phyloP scores from a whole-genome alignment of 2,329 filamentous ascomycete genomes.

The Ophiostoma novo-ulmi region DNA sequence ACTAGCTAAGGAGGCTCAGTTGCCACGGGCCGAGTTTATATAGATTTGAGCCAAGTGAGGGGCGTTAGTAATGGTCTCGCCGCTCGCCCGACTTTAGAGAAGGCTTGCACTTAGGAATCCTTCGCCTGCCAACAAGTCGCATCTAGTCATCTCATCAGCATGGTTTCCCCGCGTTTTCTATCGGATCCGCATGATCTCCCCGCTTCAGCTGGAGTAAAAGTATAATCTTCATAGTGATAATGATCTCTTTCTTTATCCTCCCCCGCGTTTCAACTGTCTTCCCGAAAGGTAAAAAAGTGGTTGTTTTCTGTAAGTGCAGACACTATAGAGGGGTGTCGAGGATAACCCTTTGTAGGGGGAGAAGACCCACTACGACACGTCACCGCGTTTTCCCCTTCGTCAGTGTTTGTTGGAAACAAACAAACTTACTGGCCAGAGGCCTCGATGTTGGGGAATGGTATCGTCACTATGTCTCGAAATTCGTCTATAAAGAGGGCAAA shows the following conservation, averaged over 20 bases:
- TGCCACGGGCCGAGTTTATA: slow-evolving; percentile 12
- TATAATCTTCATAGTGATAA: not conserved
- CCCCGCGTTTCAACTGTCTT: not conserved
- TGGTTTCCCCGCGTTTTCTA: slow-evolving; percentile 4
- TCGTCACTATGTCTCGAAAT: not conserved
- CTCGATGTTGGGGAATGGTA: not conserved
- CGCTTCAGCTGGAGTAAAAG: not conserved
- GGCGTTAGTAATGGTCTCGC: not conserved
- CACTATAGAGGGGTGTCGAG: no score
- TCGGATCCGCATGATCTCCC: not conserved
- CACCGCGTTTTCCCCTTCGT: not conserved
- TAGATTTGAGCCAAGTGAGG: not conserved
- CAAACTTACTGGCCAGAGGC: not conserved
- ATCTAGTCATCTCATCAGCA: not conserved
- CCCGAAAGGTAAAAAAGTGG: not conserved
- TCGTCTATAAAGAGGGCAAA: not conserved
- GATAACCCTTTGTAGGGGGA: no score
- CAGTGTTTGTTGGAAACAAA: not conserved
- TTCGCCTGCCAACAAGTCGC: not conserved
- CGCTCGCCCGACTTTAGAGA: slow-evolving; percentile 7
- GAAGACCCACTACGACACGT: no score
- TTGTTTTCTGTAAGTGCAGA: no score
- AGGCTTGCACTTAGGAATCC: not conserved
- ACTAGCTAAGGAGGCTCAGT: not conserved
- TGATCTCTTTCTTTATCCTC: not conserved